Evolutionary conservation across 345 rosid genomes (phyloP).

Genomic region (Brassica carinata): DNA sequence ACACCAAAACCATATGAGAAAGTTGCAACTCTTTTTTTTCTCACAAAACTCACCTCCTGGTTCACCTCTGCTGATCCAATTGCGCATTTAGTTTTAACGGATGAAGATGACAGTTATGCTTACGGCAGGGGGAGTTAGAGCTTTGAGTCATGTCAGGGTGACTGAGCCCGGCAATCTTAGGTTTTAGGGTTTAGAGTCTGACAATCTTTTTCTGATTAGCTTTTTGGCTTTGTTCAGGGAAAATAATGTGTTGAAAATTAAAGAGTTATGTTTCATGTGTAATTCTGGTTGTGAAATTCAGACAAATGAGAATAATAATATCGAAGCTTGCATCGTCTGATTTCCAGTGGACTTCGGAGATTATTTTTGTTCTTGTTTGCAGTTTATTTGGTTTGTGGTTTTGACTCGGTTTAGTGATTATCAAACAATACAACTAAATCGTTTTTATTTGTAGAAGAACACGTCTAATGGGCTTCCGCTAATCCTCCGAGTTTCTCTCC

Average conservation of each 20-base stretch:
- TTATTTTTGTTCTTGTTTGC: not conserved
- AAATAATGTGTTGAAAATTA: conserved; percentile 7
- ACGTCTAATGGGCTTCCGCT: not conserved
- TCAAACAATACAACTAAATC: not conserved
- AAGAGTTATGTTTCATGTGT: conserved; percentile 30
- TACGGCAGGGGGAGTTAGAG: not conserved
- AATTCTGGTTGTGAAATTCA: conserved; percentile 27
- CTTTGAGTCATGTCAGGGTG: conserved; percentile 26
- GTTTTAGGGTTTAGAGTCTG: conserved; percentile 18
- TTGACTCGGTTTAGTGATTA: not conserved
- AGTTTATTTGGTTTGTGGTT: conserved; percentile 6
- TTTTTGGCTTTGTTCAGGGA: conserved; percentile 19
- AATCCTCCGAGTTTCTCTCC: not conserved
- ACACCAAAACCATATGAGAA: conserved; percentile 6
- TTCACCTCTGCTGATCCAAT: conserved; percentile 1
- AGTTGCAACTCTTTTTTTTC: conserved; percentile 1
- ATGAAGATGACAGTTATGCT: not conserved
- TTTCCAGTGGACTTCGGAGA: not conserved
- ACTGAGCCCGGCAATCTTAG: conserved; percentile 1
- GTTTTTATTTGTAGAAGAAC: not conserved
- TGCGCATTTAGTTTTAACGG: not conserved
- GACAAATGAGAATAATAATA: conserved; percentile 14
- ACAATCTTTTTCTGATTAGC: conserved; percentile 22
- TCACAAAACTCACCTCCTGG: conserved; percentile 23
- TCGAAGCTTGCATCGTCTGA: not conserved